phyloP scores from a whole-genome alignment of 352 stramenopile species.

The Globisporangium nagaii region DNA sequence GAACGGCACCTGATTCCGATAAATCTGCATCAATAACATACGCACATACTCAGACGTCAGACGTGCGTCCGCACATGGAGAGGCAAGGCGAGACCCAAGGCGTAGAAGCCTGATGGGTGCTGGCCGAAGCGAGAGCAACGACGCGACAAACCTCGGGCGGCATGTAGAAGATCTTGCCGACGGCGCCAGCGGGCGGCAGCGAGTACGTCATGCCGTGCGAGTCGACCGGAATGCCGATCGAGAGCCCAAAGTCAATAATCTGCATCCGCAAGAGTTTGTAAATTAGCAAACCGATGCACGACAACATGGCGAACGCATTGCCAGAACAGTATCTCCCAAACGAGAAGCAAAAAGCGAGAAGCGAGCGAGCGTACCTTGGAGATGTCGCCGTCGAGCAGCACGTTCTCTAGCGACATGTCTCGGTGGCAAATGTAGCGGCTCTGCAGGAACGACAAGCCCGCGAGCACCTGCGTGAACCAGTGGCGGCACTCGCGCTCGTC shows the following conservation, averaged over 20 bases:
- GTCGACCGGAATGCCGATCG: conserved; percentile 82
- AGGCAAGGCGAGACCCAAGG: too few species aligned
- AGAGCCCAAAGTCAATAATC: conserved; percentile 86
- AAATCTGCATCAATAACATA: conserved; percentile 42
- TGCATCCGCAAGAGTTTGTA: conserved; percentile 21
- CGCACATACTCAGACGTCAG: neutral
- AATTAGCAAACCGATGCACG: too few species aligned
- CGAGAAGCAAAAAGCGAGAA: too few species aligned
- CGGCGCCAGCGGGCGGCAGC: conserved; percentile 64
- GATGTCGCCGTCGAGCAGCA: conserved; percentile 75
- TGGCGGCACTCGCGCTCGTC: conserved; percentile 69
- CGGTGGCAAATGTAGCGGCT: conserved; percentile 83
- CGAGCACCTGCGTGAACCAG: conserved; percentile 82
- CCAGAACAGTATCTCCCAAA: too few species aligned
- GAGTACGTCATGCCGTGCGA: conserved; percentile 84
- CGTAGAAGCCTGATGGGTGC: neutral
- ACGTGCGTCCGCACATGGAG: neutral
- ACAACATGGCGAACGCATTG: too few species aligned
- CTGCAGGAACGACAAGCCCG: conserved; percentile 75
- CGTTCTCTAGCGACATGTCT: conserved; percentile 87
- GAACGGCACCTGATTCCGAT: conserved; percentile 87
- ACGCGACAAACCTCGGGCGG: conserved; percentile 60
- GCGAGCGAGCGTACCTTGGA: too few species aligned
- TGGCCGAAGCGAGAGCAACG: neutral
- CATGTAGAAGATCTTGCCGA: conserved; percentile 91